These are phyloP conservation scores for Ganoderma boninense DNA, from an alignment of 1,284 basidiomycete genomes.

Conservation along the genomic window DNA sequence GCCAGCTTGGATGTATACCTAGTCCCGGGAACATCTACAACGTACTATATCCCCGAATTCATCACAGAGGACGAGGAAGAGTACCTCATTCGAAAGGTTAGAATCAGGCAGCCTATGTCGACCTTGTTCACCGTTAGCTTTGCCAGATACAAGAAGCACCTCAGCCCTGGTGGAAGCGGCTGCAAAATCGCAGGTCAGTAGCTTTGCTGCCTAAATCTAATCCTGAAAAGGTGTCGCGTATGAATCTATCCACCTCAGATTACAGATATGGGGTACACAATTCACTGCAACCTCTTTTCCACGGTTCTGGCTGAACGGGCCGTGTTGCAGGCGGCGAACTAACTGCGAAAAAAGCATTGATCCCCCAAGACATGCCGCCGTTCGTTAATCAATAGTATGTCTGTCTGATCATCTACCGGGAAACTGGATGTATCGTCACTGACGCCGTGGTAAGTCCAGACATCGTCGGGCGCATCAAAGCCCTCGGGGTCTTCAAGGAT, in stretches of 20 bases:
- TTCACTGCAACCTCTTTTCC: conserved; percentile 6
- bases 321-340: conserved; percentile 69
- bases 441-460: conserved; percentile 68
- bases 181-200: conserved; percentile 74
- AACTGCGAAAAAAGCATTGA: conserved; percentile 63
- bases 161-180: conserved; percentile 86
- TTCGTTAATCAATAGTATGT: conserved; percentile 62
- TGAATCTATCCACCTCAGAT: conserved; percentile 47
- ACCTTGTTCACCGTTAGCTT: background rate
- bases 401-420: background rate
- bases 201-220: too few relatives aligned
- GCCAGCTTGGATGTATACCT: conserved; percentile 41
- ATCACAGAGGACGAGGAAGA: conserved; percentile 82
- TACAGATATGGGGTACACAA: conserved; percentile 80
- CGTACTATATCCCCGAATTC: conserved; percentile 84
- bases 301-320: background rate
- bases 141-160: conserved; percentile 78
- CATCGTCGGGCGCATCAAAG: conserved; percentile 73
- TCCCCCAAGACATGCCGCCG: conserved; percentile 69
- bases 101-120: background rate
- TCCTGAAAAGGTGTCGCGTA: too few relatives aligned
- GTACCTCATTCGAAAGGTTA: conserved; percentile 79
- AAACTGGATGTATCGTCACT: conserved; percentile 36
- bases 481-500: conserved; percentile 64
- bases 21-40: conserved; percentile 49